Conservation (phyloP, 1,139 yeast species). For the Yamadazyma sp. region DNA sequence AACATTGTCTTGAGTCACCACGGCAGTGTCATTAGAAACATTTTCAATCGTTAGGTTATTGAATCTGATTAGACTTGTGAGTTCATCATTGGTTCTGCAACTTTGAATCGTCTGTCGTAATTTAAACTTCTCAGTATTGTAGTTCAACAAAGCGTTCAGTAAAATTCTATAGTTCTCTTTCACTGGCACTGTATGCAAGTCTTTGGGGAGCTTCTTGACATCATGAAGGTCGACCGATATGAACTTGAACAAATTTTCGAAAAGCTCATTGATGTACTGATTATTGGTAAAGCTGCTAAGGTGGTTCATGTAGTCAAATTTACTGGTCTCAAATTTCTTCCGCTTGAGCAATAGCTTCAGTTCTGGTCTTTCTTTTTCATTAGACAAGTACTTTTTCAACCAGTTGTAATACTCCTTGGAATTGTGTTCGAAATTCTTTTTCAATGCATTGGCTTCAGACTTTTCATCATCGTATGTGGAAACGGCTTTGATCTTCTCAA, state of each 20-base stretch:
- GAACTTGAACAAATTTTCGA: conserved; percentile 41
- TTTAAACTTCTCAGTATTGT: conserved; percentile 44
- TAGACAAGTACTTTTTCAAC: conserved; percentile 66
- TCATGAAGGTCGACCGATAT: conserved; percentile 24
- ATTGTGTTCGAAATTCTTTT: conserved; percentile 66
- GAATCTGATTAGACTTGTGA: conserved; percentile 32
- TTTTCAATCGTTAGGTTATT: conserved; percentile 25
- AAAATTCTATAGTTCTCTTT: conserved; percentile 32
- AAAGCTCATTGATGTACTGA: conserved; percentile 42
- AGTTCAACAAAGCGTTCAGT: conserved; percentile 35
- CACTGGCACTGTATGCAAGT: conserved; percentile 23
- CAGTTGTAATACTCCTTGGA: conserved; percentile 75
- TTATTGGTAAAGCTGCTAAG: conserved; percentile 59
- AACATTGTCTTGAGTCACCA: conserved; percentile 31
- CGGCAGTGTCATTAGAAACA: conserved; percentile 17
- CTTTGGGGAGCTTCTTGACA: conserved; percentile 20
- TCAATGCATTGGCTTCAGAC: conserved; percentile 24
- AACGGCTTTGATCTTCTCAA: conserved; percentile 24
- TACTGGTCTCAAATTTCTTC: conserved; percentile 62
- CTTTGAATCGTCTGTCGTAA: conserved; percentile 47
- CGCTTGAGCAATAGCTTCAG: conserved; percentile 60
- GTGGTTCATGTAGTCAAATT: conserved; percentile 70
- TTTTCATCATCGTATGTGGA: conserved; percentile 16
- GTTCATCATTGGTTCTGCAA: conserved; percentile 41
- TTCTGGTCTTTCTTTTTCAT: conserved; percentile 62